phyloP scores from a whole-genome alignment of 2,329 filamentous ascomycete genomes.

The Myriosclerotinia duriaeana region DNA sequence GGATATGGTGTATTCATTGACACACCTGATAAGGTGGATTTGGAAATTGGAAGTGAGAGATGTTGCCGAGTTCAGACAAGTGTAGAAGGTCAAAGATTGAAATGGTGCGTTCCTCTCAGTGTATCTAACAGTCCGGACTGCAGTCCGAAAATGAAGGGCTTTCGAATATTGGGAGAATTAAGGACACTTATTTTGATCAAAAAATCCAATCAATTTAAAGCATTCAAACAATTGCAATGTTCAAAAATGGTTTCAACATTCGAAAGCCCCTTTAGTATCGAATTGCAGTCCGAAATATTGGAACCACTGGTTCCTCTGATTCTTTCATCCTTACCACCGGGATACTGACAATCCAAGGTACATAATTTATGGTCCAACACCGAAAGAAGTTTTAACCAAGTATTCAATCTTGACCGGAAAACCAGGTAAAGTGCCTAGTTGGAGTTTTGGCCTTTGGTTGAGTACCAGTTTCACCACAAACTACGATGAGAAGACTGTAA shows the following conservation, averaged over 20 bases:
- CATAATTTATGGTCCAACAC: constrained; percentile 68
- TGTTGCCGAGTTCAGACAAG: constrained; percentile 68
- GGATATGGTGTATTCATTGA: constrained; percentile 79
- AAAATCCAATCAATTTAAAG: too few species aligned
- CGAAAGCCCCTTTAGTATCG: too few species aligned
- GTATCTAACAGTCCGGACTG: too few species aligned
- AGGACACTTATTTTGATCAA: too few species aligned
- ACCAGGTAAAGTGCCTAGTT: constrained; percentile 63
- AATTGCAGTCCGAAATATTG: too few species aligned
- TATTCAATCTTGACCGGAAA: constrained; percentile 68
- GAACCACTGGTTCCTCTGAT: too few species aligned
- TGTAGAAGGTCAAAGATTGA: constrained; percentile 66
- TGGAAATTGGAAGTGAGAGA: constrained; percentile 74
- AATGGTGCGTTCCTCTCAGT: constrained; percentile 48
- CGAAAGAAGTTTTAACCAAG: constrained; percentile 67
- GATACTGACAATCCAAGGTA: constrained; percentile 45
- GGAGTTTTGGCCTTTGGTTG: constrained; percentile 76
- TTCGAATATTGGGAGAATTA: too few species aligned
- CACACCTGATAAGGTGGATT: constrained; percentile 64
- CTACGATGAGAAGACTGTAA: constrained; percentile 59
- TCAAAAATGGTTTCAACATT: too few species aligned
- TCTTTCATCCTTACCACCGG: neutral
- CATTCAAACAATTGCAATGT: too few species aligned
- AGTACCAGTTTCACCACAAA: constrained; percentile 67
- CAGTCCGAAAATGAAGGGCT: too few species aligned